phyloP scores from a whole-genome alignment of 2,329 filamentous ascomycete species.

The Fusarium buxicola region DNA sequence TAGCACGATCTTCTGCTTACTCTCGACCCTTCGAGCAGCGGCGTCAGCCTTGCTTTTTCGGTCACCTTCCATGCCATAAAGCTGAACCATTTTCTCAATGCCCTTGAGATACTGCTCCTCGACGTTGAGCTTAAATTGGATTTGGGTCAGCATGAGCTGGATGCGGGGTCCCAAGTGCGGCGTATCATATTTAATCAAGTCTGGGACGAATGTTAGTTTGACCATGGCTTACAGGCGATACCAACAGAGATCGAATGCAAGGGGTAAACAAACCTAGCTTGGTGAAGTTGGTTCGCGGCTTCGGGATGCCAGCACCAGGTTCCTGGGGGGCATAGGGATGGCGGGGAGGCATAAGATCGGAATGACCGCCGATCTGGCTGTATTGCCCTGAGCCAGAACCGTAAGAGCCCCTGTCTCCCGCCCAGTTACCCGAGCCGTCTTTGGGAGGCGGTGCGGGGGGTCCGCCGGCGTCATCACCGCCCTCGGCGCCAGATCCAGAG shows the following conservation, averaged over 20 bases:
- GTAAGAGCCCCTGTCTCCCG: constrained; percentile 70
- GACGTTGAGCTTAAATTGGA: constrained; percentile 98
- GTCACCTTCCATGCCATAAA: constrained; percentile 97
- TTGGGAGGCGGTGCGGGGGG: constrained; percentile 79
- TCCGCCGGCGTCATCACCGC: constrained; percentile 57
- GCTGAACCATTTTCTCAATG: constrained; percentile 98
- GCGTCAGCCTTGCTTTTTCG: constrained; percentile 95
- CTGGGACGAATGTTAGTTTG: constrained; percentile 58
- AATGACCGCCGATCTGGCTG: constrained; percentile 71
- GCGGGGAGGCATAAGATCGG: constrained; percentile 82
- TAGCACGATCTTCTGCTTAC: constrained; percentile 96
- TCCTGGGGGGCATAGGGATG: constrained; percentile 79
- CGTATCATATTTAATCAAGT: constrained; percentile 98
- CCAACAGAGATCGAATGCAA: constrained; percentile 9
- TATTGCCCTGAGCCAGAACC: constrained; percentile 61
- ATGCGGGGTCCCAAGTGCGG: constrained; percentile 95
- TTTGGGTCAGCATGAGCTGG: constrained; percentile 97
- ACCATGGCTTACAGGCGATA: constrained; percentile 4
- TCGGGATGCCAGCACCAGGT: constrained; percentile 75
- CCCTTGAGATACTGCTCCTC: constrained; percentile 99
- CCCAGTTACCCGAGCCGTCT: constrained; percentile 63
- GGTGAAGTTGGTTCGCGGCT: constrained; percentile 88
- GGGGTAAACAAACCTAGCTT: constrained; percentile 79
- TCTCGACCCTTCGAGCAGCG: constrained; percentile 88
- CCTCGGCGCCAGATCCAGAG: constrained; percentile 47